Evolutionary conservation across 208 protist genomes (phyloP), one percentile per base, ranked within the genome.

Genomic region (Wallacemonas sp.): DNA sequence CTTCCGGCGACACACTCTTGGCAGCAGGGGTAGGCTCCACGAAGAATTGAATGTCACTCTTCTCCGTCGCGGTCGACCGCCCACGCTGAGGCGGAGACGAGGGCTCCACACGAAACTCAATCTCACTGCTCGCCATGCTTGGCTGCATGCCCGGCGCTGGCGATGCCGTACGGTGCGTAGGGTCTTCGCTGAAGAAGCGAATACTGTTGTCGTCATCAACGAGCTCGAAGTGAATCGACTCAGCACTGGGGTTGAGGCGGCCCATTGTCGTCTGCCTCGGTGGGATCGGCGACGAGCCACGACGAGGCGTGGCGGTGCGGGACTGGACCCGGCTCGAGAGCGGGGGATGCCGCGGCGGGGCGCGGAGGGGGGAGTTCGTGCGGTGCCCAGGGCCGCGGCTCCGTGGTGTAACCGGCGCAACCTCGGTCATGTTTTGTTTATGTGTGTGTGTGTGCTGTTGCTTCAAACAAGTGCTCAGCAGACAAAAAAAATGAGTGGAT

Each of bases 351-450:
- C 71, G 64, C 1, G 71, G n/a, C 57, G 73, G 10, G 62, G 63
- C 1, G 45, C 50, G n/a, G 63, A 68, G 27, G 65, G 67, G 4
- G 59, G 73, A 5, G 69, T 71, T 41, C 50, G 53, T 55, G 34
- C 41, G 33, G 66, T 72, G 71, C 5, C 44, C 53, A 3, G 68
- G 80, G n/a, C 84, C 84, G 10, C 84, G 84, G 3, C 72, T 73
- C n/a, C 8, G 41, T 0, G 84, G 84, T 12, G 86, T 73, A 17
- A 66, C 63, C 50, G 79, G 83, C 27, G 69, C 71, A 5, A 57
- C 44, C 10, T 38, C 26, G 38, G 27, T 55, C 34, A 59, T 32
- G 32, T 4, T 15, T 30, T 38, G 22, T 21, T 12, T 68, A 27
- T 66, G 19, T 32, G 39, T 45, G 38, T 44, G 24, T 19, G n/a